Conservation (phyloP, 2,329 filamentous ascomycete species). For the Fusarium temperatum region DNA sequence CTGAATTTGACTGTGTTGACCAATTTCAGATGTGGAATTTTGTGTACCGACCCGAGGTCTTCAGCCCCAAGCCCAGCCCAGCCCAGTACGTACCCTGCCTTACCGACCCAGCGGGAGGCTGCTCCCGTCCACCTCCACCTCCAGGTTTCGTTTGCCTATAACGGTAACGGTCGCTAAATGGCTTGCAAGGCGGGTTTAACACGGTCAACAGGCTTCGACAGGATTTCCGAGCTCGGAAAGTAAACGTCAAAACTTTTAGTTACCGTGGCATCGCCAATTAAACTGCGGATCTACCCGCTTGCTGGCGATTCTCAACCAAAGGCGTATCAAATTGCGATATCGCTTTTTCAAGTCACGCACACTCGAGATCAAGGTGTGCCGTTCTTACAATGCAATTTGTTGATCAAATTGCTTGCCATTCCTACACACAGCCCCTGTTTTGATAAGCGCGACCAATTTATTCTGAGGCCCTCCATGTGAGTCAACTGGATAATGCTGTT, state of each 20-base stretch:
- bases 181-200: conserved; percentile 5
- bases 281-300: conserved; percentile 35
- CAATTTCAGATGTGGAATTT: conserved; percentile 15
- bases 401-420: neutral
- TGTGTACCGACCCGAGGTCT: conserved; percentile 33
- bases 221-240: conserved; percentile 32
- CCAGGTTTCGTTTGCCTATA: conserved; percentile 3
- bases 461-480: conserved; percentile 33
- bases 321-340: conserved; percentile 8
- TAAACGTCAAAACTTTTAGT: conserved; percentile 19
- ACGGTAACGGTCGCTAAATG: conserved; percentile 34
- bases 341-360: neutral
- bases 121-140: conserved; percentile 19
- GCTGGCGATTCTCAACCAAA: conserved; percentile 6
- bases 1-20: neutral
- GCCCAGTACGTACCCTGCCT: conserved; percentile 4
- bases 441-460: conserved; percentile 6
- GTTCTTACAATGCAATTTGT: neutral
- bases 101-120: conserved; percentile 19
- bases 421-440: conserved; percentile 16
- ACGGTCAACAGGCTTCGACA: conserved; percentile 18
- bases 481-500: conserved; percentile 19
- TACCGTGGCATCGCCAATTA: conserved; percentile 15
- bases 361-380: neutral
- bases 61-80: conserved; percentile 28